These are phyloP conservation scores for Aspergillus terreus DNA, from an alignment of 2,329 filamentous ascomycete species.

Conservation along the genomic window DNA sequence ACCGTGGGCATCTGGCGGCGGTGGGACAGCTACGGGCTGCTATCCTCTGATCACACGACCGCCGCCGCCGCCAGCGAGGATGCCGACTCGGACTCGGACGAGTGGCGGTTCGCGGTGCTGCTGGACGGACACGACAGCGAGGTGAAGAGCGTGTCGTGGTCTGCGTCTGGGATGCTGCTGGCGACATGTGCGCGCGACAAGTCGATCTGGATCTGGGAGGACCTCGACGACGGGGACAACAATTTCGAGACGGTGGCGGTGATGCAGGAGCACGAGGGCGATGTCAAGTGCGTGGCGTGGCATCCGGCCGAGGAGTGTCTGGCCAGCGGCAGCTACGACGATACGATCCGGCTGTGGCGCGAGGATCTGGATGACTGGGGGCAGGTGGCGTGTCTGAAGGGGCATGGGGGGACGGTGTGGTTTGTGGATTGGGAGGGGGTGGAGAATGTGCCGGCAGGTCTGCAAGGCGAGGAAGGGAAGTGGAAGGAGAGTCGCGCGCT, in stretches of 20 bases:
- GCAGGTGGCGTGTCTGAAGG: slow-evolving; percentile 76
- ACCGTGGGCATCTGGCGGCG: slow-evolving; percentile 81
- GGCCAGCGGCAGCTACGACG: slow-evolving; percentile 89
- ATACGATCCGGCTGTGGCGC: slow-evolving; percentile 82
- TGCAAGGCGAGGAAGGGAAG: background rate
- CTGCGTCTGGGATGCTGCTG: slow-evolving; percentile 66
- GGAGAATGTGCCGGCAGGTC: slow-evolving; percentile 23
- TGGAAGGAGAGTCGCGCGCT: slow-evolving; percentile 30
- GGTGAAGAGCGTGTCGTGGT: slow-evolving; percentile 74
- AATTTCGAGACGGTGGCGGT: slow-evolving; percentile 97
- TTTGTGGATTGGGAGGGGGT: slow-evolving; percentile 64
- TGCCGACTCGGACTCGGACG: slow-evolving; percentile 61
- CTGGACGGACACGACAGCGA: slow-evolving; percentile 95
- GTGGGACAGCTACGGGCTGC: slow-evolving; percentile 47
- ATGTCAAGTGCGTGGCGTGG: slow-evolving; percentile 94
- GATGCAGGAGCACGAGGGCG: slow-evolving; percentile 87
- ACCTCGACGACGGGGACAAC: slow-evolving; percentile 77
- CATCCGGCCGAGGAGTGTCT: slow-evolving; percentile 76
- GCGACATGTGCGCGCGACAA: slow-evolving; percentile 93
- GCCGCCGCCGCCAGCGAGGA: slow-evolving; percentile 26
- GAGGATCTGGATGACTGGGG: slow-evolving; percentile 95
- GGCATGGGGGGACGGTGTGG: slow-evolving; percentile 87
- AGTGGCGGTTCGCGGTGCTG: slow-evolving; percentile 90
- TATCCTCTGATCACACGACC: slow-evolving; percentile 15
- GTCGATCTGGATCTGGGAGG: slow-evolving; percentile 98